These are phyloP conservation scores for Tolypocladium amazonense DNA, from an alignment of 2,329 filamentous ascomycete species.

Conservation along the genomic window DNA sequence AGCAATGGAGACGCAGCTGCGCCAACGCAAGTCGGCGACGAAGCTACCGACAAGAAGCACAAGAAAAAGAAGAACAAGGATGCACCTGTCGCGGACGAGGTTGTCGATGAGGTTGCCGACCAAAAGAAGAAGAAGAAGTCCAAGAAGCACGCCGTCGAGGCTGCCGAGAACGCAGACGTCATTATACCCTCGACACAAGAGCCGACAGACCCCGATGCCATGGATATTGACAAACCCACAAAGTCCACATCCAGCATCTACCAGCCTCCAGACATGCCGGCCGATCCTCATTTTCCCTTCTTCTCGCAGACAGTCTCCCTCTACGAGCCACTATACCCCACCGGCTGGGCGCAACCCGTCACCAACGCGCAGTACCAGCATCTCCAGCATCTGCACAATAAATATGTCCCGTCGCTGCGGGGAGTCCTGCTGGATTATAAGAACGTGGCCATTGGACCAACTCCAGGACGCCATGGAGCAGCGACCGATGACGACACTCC, in stretches of 20 bases:
- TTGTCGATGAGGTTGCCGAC: slow-evolving; percentile 11
- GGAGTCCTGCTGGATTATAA: slow-evolving; percentile 68
- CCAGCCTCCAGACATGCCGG: slow-evolving; percentile 26
- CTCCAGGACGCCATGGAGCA: slow-evolving; percentile 37
- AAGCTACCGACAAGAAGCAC: slow-evolving; percentile 14
- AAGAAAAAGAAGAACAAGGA: slow-evolving; percentile 20
- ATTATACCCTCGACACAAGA: slow-evolving; percentile 3
- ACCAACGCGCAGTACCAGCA: slow-evolving; percentile 64
- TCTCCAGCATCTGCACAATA: slow-evolving; percentile 63
- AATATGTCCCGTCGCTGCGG: slow-evolving; percentile 61
- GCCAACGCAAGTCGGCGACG: slow-evolving; percentile 7
- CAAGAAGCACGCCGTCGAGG: slow-evolving; percentile 18
- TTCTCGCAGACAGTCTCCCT: slow-evolving; percentile 70
- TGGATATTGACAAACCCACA: slow-evolving; percentile 27
- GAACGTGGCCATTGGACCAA: slow-evolving; percentile 55
- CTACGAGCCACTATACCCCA: slow-evolving; percentile 64
- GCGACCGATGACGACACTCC: slow-evolving; percentile 37
- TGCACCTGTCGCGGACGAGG: slow-evolving; percentile 1
- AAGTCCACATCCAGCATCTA: slow-evolving; percentile 21
- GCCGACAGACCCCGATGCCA: slow-evolving; percentile 19
- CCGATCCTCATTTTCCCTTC: slow-evolving; percentile 54
- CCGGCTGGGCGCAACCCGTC: slow-evolving; percentile 58
- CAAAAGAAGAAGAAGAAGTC: slow-evolving; percentile 19
- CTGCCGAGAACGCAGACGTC: slow-evolving; percentile 12
- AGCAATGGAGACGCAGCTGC: slow-evolving; percentile 5